Base-by-base conservation (phyloP, 1,284 basidiomycete genomes). In the Psilocybe mexicana region DNA sequence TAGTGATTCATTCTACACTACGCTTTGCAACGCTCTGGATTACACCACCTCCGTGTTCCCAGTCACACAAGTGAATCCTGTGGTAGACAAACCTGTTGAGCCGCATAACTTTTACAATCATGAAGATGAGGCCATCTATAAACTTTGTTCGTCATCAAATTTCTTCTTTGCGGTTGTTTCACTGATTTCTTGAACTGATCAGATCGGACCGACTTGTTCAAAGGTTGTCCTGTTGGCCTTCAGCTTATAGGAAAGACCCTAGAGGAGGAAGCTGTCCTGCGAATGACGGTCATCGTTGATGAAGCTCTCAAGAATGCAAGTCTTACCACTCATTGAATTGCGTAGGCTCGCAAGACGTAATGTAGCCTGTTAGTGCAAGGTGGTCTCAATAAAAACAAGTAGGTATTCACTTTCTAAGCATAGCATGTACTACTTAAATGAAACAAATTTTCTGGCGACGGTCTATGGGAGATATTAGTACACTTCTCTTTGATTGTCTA, bases 241-340 rank as follows among this genome's bases (percentile, higher is more conserved):
- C 90, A 92, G 66, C 69, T 90, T 4, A 80, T 91, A 18, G 87
- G 86, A 0, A 74, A 81, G 56, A 81, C 82, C 14, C 76, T 84
- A 28, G 85, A 90, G 67, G 86, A 88, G 55, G 86, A 88, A 67
- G 84, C 82, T 0, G 79, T 86, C 0, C 72, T 87, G 54, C 74
- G 75, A 8, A 83, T 85, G 78, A 79, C 80, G 2, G 77, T 79
- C 63, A 75, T 84, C 44, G 79, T 83, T 10, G 78, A 77, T 44
- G 69, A 68, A 2, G 77, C 79, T 3, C 63, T 83, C 54, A 72
- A 69, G 58, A 53, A 42, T 23, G 65, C 58, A 40, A 69, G 65
- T 6, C 5, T 18, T 12, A 8, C n/a, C 24, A 40, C 12, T 43
- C 2, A 8, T 44, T 28, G 25, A 44, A 7, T 36, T 44, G 2